These are phyloP conservation scores for Hericium coralloides DNA, from an alignment of 768 basidiomycete species.

Conservation along the genomic window DNA sequence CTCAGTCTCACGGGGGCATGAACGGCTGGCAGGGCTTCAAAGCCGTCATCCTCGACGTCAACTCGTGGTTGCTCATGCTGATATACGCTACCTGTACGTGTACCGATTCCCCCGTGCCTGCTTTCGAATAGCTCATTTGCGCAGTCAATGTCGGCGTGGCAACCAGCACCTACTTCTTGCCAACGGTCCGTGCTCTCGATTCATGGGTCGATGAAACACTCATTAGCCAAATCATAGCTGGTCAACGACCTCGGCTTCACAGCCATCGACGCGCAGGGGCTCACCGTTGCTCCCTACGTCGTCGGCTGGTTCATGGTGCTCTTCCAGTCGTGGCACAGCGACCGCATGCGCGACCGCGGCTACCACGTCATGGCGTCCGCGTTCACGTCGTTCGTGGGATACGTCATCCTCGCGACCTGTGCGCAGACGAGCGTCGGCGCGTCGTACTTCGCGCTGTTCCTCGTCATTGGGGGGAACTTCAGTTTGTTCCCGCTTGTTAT, in stretches of 20 bases:
- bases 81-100: slow-evolving; percentile 44
- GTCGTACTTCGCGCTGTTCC: slow-evolving; percentile 48
- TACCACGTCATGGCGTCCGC: slow-evolving; percentile 47
- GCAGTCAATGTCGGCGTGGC: slow-evolving; percentile 3
- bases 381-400: slow-evolving; percentile 38
- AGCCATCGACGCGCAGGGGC: slow-evolving; percentile 46
- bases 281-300: slow-evolving; percentile 49
- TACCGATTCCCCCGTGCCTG: neutral
- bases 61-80: slow-evolving; percentile 44
- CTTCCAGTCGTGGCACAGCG: slow-evolving; percentile 46
- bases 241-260: slow-evolving; percentile 49
- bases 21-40: slow-evolving; percentile 47
- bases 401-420: slow-evolving; percentile 43
- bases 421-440: slow-evolving; percentile 43
- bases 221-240: slow-evolving; percentile 24
- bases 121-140: neutral
- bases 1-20: slow-evolving; percentile 51
- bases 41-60: slow-evolving; percentile 37
- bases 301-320: slow-evolving; percentile 50
- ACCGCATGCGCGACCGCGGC: slow-evolving; percentile 43
- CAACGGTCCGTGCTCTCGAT: neutral
- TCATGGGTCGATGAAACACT: neutral
- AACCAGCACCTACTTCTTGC: neutral
- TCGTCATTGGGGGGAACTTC: slow-evolving; percentile 46
- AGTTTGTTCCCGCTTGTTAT: slow-evolving; percentile 51